Base-by-base conservation (phyloP, 768 basidiomycete genomes). In the Mycena metata region DNA sequence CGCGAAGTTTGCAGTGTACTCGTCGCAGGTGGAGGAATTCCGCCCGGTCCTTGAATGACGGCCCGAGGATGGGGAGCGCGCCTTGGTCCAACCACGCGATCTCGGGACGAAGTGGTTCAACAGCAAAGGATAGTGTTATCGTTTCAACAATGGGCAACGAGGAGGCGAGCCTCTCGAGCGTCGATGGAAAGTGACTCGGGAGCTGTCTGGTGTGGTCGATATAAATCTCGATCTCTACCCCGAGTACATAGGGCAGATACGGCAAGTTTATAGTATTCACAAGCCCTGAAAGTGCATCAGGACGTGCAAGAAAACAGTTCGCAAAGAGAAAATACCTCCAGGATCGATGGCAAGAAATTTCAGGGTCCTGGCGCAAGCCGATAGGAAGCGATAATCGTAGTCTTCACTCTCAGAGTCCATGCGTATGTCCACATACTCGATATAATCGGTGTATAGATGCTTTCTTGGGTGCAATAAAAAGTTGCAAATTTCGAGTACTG, bases 131-230 rank as follows among this genome's bases (percentile, higher is more conserved):
- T 13, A 66, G 13, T 24, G 35, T 46, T 24, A 60, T 55, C 51
- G 23, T 13, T 42, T 66, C 64, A 15, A 66, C 24, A 24, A 66
- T 39, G 9, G 64, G 64, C 23, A 66, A 42, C 19, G 47, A 33
- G 30, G 64, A 26, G 3, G 64, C 57, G 7, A 66, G n/a, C 23
- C 23, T 23, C 57, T 39, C 23, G 26, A 66, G n/a, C 2, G 57
- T 66, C 2, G 46, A 30, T 23, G 47, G 19, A 17, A 66, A 59
- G 41, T 42, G 39, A 6, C 30, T 1, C 15, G 64, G 57, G 19
- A 66, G 49, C 9, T 33, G 26, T 8, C 57, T 17, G 19, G 6
- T 12, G 16, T n/a, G 2, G 50, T 42, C 64, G n/a, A 66, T 50
- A 33, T 59, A 51, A 21, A 66, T 42, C 30, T 52, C 59, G 24